phyloP scores from a whole-genome alignment of 1,139 yeast genomes.

The Geotrichum armillariae region DNA sequence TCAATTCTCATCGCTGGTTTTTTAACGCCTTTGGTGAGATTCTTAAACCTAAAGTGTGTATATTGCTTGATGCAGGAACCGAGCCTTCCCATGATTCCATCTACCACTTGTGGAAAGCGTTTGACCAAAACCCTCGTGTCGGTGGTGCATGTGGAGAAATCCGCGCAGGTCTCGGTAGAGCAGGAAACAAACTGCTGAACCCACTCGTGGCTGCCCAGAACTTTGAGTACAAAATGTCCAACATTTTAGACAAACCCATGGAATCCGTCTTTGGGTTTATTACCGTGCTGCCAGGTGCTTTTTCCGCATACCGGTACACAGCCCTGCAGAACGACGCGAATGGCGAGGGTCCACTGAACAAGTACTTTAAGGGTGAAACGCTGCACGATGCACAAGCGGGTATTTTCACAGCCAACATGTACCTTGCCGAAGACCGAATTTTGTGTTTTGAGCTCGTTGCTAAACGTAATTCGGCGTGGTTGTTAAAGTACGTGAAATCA shows the following conservation, averaged over 20 bases:
- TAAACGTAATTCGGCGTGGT: conserved; percentile 60
- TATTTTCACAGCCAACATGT: conserved; percentile 79
- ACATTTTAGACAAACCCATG: conserved; percentile 79
- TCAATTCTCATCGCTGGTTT: conserved; percentile 84
- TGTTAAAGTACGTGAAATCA: conserved; percentile 68
- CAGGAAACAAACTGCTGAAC: conserved; percentile 54
- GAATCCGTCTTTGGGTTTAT: conserved; percentile 83
- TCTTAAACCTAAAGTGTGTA: conserved; percentile 66
- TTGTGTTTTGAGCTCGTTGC: conserved; percentile 81
- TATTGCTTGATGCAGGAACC: conserved; percentile 79
- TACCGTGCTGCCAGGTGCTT: conserved; percentile 82
- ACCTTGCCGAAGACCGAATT: conserved; percentile 81
- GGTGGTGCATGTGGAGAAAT: conserved; percentile 92
- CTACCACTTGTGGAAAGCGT: conserved; percentile 72
- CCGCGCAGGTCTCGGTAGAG: conserved; percentile 64
- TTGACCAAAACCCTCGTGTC: conserved; percentile 64
- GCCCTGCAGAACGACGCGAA: conserved; percentile 63
- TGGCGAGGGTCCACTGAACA: conserved; percentile 65
- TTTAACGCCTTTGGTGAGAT: conserved; percentile 77
- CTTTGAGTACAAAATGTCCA: conserved; percentile 80
- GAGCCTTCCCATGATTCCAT: conserved; percentile 72
- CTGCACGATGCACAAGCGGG: conserved; percentile 60
- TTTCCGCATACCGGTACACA: conserved; percentile 75
- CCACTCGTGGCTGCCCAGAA: conserved; percentile 85
- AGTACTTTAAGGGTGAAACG: conserved; percentile 78